These are phyloP conservation scores for Mycena floridula DNA, from an alignment of 768 basidiomycete genomes.

Conservation along the genomic window DNA sequence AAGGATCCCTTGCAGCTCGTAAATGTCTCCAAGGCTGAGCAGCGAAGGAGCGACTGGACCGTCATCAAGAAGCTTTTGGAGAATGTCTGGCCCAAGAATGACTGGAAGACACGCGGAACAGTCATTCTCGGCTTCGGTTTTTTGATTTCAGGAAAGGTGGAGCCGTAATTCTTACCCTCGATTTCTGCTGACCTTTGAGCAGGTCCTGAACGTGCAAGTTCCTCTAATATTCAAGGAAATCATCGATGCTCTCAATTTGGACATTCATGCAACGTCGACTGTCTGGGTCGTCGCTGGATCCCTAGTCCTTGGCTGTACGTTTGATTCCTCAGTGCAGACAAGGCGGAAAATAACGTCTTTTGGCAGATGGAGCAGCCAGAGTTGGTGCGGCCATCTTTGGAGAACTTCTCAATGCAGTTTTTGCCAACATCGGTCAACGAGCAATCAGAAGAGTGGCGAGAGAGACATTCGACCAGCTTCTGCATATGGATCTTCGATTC, in stretches of 20 bases:
- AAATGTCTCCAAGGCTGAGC: not conserved
- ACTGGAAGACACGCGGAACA: slow-evolving; percentile 75
- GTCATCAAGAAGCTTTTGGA: slow-evolving; percentile 78
- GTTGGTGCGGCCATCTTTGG: slow-evolving; percentile 86
- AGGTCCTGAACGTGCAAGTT: slow-evolving; percentile 98
- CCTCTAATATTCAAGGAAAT: slow-evolving; percentile 91
- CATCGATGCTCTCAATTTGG: slow-evolving; percentile 85
- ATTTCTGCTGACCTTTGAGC: not conserved
- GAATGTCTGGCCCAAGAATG: slow-evolving; percentile 90
- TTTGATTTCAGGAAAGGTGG: slow-evolving; percentile 81
- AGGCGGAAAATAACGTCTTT: slow-evolving; percentile 2
- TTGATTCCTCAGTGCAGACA: not conserved
- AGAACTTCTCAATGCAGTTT: slow-evolving; percentile 92
- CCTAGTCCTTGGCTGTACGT: slow-evolving; percentile 85
- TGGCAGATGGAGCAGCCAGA: slow-evolving; percentile 81
- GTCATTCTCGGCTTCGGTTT: slow-evolving; percentile 80
- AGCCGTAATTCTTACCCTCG: slow-evolving; percentile 10
- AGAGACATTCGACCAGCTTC: slow-evolving; percentile 92
- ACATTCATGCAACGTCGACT: slow-evolving; percentile 65
- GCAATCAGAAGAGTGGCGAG: slow-evolving; percentile 92
- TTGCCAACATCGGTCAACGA: slow-evolving; percentile 91
- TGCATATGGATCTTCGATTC: slow-evolving; percentile 87
- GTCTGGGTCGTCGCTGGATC: slow-evolving; percentile 93
- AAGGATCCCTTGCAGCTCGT: not conserved
- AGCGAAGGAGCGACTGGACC: slow-evolving; percentile 78